These are phyloP conservation scores for Pseudogymnoascus sp. DNA, from an alignment of 2,329 filamentous ascomycete species.

Conservation along the genomic window DNA sequence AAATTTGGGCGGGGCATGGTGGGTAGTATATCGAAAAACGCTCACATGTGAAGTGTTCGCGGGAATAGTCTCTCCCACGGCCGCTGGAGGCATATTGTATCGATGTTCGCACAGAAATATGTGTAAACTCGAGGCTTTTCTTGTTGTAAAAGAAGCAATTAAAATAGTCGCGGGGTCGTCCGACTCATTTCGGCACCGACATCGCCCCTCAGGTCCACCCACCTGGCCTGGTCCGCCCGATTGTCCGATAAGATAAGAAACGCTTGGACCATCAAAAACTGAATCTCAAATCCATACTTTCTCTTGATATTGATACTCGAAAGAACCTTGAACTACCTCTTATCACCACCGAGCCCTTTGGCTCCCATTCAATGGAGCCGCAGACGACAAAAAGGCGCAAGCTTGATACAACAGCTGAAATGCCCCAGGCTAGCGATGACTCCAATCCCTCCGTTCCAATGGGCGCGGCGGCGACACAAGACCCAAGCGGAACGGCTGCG, in stretches of 20 bases:
- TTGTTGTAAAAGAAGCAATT: constrained; percentile 9
- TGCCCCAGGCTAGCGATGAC: constrained; percentile 15
- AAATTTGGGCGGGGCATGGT: constrained; percentile 9
- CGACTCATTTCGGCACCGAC: constrained; percentile 11
- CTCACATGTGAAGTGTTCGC: constrained; percentile 31
- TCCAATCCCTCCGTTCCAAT: constrained; percentile 12
- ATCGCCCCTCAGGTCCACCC: constrained; percentile 5
- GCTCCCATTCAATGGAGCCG: constrained; percentile 18
- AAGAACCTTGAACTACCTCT: constrained; percentile 7
- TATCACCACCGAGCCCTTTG: background rate
- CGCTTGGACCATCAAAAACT: constrained; percentile 11
- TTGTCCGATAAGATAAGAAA: constrained; percentile 11
- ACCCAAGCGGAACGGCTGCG: background rate
- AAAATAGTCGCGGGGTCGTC: constrained; percentile 9
- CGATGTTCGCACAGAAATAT: constrained; percentile 5
- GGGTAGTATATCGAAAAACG: constrained; percentile 15
- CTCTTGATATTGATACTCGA: constrained; percentile 4
- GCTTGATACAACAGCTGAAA: constrained; percentile 18
- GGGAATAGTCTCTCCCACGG: constrained; percentile 31
- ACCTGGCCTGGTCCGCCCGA: background rate
- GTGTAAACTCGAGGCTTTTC: background rate
- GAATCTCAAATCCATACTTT: constrained; percentile 10
- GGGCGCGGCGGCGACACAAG: constrained; percentile 12
- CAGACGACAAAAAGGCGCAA: constrained; percentile 30
- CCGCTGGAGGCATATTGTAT: constrained; percentile 26